Conservation (phyloP, 2,329 filamentous ascomycete species). For the Colletotrichum phormii region DNA sequence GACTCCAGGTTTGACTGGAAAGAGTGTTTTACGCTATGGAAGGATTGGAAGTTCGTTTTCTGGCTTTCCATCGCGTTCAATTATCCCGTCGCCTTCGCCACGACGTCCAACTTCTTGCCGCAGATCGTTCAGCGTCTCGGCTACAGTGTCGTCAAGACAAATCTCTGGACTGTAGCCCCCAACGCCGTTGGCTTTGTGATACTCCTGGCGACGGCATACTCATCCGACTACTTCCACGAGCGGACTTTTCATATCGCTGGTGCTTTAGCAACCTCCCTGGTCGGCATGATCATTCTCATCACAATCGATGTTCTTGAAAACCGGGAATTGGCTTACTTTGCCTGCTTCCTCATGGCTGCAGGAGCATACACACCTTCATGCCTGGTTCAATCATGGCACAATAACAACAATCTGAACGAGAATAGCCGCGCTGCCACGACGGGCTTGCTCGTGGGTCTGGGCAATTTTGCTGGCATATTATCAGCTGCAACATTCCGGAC, state of each 20-base stretch:
- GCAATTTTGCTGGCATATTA: constrained; percentile 58
- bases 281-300: constrained; percentile 61
- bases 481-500: constrained; percentile 53
- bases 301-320: constrained; percentile 45
- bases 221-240: constrained; percentile 58
- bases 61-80: not conserved
- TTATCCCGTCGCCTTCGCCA: not conserved
- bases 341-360: constrained; percentile 61
- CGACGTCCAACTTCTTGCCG: not conserved
- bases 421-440: constrained; percentile 57
- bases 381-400: constrained; percentile 62
- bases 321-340: constrained; percentile 60
- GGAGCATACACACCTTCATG: constrained; percentile 60
- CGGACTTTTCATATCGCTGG: constrained; percentile 59
- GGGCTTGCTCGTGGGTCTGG: constrained; percentile 60
- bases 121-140: not conserved
- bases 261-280: constrained; percentile 44
- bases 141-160: not conserved
- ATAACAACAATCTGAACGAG: constrained; percentile 56
- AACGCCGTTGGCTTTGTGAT: constrained; percentile 60
- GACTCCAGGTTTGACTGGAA: not conserved
- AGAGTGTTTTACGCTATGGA: not conserved
- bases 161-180: not conserved
- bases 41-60: not conserved
- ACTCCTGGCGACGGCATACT: constrained; percentile 55